These are phyloP conservation scores for Leishmania amazonensis DNA, from an alignment of 208 protist species.

Conservation along the genomic window DNA sequence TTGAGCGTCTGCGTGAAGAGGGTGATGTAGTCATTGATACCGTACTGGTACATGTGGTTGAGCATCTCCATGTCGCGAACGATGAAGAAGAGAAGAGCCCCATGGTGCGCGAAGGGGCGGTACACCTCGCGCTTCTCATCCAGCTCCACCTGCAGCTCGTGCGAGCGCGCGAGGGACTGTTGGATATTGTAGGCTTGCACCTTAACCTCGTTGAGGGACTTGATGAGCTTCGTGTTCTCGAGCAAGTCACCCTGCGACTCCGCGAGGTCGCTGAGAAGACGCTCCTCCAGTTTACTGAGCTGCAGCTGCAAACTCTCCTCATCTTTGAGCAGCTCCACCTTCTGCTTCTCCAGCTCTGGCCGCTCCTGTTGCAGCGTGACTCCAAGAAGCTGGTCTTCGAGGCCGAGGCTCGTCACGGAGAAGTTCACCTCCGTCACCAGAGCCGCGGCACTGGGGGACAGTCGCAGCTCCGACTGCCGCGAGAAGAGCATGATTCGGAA, in stretches of 20 bases:
- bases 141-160: constrained; percentile 88
- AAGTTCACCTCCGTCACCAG: constrained; percentile 97
- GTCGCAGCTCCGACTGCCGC: constrained; percentile 81
- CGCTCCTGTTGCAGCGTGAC: constrained; percentile 96
- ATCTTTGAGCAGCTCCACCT: constrained; percentile 92
- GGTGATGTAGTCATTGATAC: constrained; percentile 89
- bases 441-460: constrained; percentile 89
- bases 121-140: constrained; percentile 96
- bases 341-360: constrained; percentile 95
- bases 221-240: constrained; percentile 95
- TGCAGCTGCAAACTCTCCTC: constrained; percentile 96
- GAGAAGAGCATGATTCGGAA: constrained; percentile 96
- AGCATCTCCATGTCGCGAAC: constrained; percentile 89
- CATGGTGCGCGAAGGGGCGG: constrained; percentile 87
- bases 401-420: constrained; percentile 94
- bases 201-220: constrained; percentile 95
- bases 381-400: constrained; percentile 96
- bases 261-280: constrained; percentile 93
- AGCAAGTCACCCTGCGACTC: constrained; percentile 94
- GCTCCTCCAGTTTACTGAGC: constrained; percentile 93
- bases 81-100: constrained; percentile 93
- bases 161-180: constrained; percentile 82
- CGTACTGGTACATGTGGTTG: constrained; percentile 98
- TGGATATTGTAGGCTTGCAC: constrained; percentile 85
- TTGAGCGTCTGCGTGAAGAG: constrained; percentile 76